phyloP scores from a whole-genome alignment of 176 grass and related monocot species.

The Triticum monococcum region DNA sequence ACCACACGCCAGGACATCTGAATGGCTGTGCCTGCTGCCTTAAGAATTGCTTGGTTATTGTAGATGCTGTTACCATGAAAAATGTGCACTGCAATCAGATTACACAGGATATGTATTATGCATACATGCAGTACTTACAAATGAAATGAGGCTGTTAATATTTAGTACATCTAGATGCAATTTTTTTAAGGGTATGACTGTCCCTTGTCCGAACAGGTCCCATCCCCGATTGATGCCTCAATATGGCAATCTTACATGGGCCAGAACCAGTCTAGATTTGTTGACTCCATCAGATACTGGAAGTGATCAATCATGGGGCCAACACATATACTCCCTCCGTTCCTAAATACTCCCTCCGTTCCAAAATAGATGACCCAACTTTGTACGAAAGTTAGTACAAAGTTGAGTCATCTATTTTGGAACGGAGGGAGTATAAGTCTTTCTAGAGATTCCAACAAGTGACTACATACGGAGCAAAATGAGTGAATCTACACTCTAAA shows the following conservation, averaged over 20 bases:
- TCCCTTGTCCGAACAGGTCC: not conserved
- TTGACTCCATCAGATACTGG: not conserved
- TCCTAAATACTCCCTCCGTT: too few species aligned
- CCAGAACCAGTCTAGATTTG: not conserved
- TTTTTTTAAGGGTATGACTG: not conserved
- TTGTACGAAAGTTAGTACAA: too few species aligned
- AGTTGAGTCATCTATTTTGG: too few species aligned
- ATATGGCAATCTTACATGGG: not conserved
- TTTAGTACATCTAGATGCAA: not conserved
- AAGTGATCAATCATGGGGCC: not conserved
- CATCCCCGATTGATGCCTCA: not conserved
- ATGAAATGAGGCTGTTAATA: not conserved
- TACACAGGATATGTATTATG: not conserved
- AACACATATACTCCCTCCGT: too few species aligned
- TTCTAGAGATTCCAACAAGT: too few species aligned
- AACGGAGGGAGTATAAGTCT: too few species aligned
- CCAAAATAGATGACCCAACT: too few species aligned
- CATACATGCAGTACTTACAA: not conserved
- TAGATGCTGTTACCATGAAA: conserved; percentile 56
- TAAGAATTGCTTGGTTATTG: conserved; percentile 75
- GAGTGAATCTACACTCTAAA: too few species aligned
- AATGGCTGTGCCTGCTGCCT: conserved; percentile 51
- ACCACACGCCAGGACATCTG: conserved; percentile 70
- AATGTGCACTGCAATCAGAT: not conserved
- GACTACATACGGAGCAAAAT: too few species aligned